Conservation (phyloP, 768 basidiomycete genomes). For the Royoungia palumana region DNA sequence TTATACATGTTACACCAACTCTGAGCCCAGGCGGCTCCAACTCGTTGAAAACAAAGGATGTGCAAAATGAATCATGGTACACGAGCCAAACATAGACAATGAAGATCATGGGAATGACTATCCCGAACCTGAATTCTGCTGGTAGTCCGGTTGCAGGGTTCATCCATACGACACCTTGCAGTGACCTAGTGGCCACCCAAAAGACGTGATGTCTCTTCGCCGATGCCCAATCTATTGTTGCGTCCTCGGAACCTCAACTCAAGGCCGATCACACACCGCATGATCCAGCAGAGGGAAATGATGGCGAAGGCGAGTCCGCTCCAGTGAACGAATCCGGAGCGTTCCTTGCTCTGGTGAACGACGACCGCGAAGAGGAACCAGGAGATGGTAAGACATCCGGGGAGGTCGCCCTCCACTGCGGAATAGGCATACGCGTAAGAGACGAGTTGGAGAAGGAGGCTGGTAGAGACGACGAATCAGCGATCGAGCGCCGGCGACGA, state of each 20-base stretch:
- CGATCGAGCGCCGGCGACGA: not conserved
- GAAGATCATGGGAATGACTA: conserved; percentile 5
- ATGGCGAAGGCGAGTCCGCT: conserved; percentile 60
- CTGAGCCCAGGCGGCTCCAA: conserved; percentile 9
- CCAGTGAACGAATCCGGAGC: conserved; percentile 62
- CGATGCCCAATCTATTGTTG: conserved; percentile 30
- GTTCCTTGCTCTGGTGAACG: conserved; percentile 42
- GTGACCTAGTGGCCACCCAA: conserved; percentile 23
- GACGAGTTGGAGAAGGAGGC: conserved; percentile 55
- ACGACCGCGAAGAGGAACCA: conserved; percentile 68
- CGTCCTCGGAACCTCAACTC: conserved; percentile 34
- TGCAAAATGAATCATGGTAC: conserved; percentile 12
- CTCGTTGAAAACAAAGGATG: conserved; percentile 13
- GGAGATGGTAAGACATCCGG: conserved; percentile 63
- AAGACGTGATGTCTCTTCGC: conserved; percentile 32
- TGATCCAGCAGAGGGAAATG: conserved; percentile 59
- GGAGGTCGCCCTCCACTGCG: conserved; percentile 60
- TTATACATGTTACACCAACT: conserved; percentile 3
- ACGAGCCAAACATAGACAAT: conserved; percentile 6
- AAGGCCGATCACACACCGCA: conserved; percentile 49
- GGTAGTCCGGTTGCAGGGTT: not conserved
- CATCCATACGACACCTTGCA: not conserved
- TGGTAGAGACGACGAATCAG: conserved; percentile 10
- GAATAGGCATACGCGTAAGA: conserved; percentile 67
- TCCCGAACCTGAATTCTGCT: not conserved